Conservation (phyloP, 768 basidiomycete genomes). For the Naganishia onofrii region DNA sequence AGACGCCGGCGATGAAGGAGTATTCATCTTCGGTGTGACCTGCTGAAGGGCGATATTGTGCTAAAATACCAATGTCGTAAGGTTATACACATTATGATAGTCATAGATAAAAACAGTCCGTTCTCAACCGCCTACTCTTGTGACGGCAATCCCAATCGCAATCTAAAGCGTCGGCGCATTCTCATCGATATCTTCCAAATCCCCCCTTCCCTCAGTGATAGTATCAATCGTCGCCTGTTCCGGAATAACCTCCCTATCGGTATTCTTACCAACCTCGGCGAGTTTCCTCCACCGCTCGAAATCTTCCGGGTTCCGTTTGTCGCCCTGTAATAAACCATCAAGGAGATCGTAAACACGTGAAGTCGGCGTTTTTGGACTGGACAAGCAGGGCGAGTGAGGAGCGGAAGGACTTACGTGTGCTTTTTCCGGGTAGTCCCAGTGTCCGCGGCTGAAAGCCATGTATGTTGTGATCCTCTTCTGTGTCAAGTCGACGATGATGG, state of each 20-base stretch:
- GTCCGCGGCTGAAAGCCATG: conserved; percentile 34
- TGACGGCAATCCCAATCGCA: too few species aligned
- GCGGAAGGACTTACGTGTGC: conserved; percentile 23
- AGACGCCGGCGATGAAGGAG: background rate
- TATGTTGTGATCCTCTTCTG: conserved; percentile 30
- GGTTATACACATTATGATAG: too few species aligned
- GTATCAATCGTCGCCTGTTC: conserved; percentile 32
- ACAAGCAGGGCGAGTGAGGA: background rate
- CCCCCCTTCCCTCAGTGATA: conserved; percentile 27
- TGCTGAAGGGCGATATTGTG: too few species aligned
- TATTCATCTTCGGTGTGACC: background rate
- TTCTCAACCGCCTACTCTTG: too few species aligned
- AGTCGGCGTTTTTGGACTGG: too few species aligned
- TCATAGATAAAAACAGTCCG: too few species aligned
- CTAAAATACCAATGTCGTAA: too few species aligned
- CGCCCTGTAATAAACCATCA: too few species aligned
- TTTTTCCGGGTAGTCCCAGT: conserved; percentile 30
- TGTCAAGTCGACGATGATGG: conserved; percentile 31
- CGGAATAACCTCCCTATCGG: conserved; percentile 24
- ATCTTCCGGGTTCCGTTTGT: conserved; percentile 36
- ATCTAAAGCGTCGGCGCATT: conserved; percentile 25
- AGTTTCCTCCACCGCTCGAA: conserved; percentile 34
- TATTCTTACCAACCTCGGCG: conserved; percentile 29
- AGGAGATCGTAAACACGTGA: too few species aligned
- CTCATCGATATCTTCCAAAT: conserved; percentile 32